These are phyloP conservation scores for Naganishia kalamii DNA, from an alignment of 768 basidiomycete species.

Conservation along the genomic window DNA sequence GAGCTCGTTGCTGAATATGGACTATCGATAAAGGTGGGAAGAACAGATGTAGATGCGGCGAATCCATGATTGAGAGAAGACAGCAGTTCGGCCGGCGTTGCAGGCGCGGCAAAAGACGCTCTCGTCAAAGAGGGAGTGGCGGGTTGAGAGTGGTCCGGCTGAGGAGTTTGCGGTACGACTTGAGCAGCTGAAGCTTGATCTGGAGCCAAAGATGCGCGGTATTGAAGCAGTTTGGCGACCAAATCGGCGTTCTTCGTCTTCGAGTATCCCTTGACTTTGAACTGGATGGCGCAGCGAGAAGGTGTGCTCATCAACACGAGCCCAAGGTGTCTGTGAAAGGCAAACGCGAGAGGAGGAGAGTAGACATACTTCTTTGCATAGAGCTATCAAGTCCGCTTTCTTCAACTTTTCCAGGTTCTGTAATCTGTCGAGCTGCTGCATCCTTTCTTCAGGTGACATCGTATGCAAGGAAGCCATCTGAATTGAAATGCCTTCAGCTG, in stretches of 20 bases:
- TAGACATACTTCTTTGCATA: conserved; percentile 14
- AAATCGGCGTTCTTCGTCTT: conserved; percentile 6
- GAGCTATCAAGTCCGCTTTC: not conserved
- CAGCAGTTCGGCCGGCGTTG: no score
- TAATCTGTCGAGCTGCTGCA: not conserved
- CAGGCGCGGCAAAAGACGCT: no score
- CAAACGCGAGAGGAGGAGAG: not conserved
- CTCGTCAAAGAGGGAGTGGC: no score
- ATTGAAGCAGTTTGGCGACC: not conserved
- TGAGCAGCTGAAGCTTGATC: no score
- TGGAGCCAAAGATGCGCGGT: no score
- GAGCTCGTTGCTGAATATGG: no score
- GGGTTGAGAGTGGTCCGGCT: no score
- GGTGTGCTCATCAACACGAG: not conserved
- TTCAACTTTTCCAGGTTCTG: not conserved
- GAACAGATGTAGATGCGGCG: not conserved
- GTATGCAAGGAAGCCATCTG: not conserved
- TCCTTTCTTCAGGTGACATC: not conserved
- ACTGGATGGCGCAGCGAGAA: not conserved
- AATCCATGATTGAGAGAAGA: no score
- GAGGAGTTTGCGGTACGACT: no score
- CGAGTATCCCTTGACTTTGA: not conserved
- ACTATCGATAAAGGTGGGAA: not conserved
- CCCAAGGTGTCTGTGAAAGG: not conserved
- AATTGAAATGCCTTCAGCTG: not conserved